Evolutionary conservation across 306 rosid species (phyloP).

Genomic region (Albizia julibrissin): DNA sequence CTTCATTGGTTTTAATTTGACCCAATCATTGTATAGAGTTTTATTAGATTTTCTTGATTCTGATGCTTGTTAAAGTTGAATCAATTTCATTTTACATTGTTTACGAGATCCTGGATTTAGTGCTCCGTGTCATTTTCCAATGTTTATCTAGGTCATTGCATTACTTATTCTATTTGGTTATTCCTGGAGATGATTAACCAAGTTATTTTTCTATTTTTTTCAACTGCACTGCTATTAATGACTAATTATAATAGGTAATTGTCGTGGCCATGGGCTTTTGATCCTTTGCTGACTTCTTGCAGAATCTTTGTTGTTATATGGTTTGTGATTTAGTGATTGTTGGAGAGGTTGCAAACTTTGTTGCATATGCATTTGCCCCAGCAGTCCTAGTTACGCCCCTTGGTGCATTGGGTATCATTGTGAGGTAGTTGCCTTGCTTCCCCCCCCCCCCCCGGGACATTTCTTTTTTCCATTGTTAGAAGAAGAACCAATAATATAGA

Average conservation of each 20-base stretch:
- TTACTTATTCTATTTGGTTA: neutral
- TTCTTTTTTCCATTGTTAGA: constrained; percentile 18
- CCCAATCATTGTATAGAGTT: constrained; percentile 4
- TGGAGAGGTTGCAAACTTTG: constrained; percentile 83
- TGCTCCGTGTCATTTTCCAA: constrained; percentile 17
- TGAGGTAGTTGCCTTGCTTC: constrained; percentile 52
- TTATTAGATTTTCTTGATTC: constrained; percentile 1
- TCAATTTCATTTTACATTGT: neutral
- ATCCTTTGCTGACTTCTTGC: constrained; percentile 41
- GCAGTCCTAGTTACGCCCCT: constrained; percentile 91
- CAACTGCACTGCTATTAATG: neutral
- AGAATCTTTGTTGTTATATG: constrained; percentile 47
- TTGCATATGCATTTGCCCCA: constrained; percentile 92
- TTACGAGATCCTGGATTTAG: constrained; percentile 25
- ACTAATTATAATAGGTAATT: constrained; percentile 3
- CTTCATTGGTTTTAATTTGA: constrained; percentile 24
- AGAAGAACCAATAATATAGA: neutral
- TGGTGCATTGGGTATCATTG: constrained; percentile 87
- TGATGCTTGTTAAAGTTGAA: constrained; percentile 27
- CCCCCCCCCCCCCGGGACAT: no score
- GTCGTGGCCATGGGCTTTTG: constrained; percentile 23
- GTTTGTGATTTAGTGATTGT: constrained; percentile 74
- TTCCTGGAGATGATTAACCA: neutral
- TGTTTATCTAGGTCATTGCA: neutral
- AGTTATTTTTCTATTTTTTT: neutral